Conservation (phyloP, 768 basidiomycete species). For the Podaxis rugospora region DNA sequence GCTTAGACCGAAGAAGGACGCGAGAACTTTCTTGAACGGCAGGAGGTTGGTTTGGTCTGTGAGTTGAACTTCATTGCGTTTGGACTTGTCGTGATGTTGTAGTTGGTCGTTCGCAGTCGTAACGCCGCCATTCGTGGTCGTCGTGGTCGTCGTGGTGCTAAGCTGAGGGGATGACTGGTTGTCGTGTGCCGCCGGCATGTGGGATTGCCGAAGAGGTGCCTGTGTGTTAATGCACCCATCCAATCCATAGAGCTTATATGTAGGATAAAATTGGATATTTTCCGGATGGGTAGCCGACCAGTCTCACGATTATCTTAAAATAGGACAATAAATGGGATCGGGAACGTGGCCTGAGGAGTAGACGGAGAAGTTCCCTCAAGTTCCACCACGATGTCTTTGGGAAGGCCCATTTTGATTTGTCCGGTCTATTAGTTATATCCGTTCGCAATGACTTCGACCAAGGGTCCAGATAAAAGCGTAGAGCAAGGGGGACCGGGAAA, state of each 20-base stretch:
- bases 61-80: constrained; percentile 2
- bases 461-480: not conserved
- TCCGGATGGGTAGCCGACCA: not conserved
- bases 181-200: not conserved
- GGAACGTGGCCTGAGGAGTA: not conserved
- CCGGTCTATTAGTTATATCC: too few relatives aligned
- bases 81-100: not conserved
- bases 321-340: not conserved
- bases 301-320: not conserved
- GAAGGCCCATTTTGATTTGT: too few relatives aligned
- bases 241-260: not conserved
- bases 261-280: not conserved
- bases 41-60: constrained; percentile 79
- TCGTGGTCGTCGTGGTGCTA: not conserved
- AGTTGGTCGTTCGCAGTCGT: not conserved
- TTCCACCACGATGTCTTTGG: not conserved
- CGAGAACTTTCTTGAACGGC: constrained; percentile 57
- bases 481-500: not conserved
- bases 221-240: not conserved
- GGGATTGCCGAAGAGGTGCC: not conserved
- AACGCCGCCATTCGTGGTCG: not conserved
- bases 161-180: not conserved
- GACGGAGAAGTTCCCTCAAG: not conserved
- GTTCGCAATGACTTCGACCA: not conserved
- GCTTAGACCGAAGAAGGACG: constrained; percentile 57